phyloP scores from a whole-genome alignment of 345 rosid genomes.

The Camelina sativa region DNA sequence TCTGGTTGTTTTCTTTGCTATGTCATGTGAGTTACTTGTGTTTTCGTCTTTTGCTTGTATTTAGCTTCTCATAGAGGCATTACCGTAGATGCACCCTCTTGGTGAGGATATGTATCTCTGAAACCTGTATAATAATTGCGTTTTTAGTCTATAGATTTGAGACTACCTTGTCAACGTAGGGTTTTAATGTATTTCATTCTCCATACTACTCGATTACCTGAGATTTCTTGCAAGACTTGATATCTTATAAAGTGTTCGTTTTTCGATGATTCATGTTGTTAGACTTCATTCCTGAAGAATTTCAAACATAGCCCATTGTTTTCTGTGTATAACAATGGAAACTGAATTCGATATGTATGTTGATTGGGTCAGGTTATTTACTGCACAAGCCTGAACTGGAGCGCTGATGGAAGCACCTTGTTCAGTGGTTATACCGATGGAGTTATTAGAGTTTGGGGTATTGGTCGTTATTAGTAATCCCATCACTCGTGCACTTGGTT shows the following conservation, averaged over 20 bases:
- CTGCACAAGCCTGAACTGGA: conserved; percentile 97
- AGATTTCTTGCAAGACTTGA: not conserved
- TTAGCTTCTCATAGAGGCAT: not conserved
- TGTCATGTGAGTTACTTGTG: not conserved
- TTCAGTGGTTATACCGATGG: conserved; percentile 98
- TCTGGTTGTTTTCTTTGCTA: not conserved
- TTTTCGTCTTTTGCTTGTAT: not conserved
- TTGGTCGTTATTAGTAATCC: conserved; percentile 66
- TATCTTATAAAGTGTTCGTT: too few species aligned
- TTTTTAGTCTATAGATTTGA: not conserved
- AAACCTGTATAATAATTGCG: not conserved
- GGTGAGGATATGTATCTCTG: not conserved
- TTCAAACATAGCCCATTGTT: not conserved
- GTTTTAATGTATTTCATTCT: not conserved
- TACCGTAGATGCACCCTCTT: not conserved
- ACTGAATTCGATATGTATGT: conserved; percentile 14
- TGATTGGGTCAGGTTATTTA: conserved; percentile 63
- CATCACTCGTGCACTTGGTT: not conserved
- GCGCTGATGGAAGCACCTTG: conserved; percentile 87
- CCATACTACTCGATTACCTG: not conserved
- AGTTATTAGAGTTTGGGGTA: conserved; percentile 95
- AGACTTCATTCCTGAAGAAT: not conserved
- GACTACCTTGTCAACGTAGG: not conserved
- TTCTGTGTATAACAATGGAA: not conserved
- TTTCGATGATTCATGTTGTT: not conserved